A percentile compares a stretch with the other conserved stretches of the same genome.
phyloP scores from a whole-genome alignment of 306 rosid genomes.

The Prunus campanulata region DNA sequence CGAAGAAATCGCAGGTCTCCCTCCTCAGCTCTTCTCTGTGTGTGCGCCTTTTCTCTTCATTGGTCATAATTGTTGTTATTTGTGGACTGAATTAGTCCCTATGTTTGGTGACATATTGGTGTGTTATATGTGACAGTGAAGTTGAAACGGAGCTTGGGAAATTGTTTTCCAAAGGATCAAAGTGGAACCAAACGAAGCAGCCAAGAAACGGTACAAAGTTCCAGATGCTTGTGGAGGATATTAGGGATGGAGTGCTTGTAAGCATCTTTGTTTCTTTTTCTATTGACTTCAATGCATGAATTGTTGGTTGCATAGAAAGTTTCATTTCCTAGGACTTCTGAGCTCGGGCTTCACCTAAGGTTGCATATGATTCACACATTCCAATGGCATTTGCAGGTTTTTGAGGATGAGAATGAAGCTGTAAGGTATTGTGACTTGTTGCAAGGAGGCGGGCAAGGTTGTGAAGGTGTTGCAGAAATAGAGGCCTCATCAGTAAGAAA shows the following conservation, averaged over 20 bases:
- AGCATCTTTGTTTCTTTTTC: slow-evolving; percentile 8
- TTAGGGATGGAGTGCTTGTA: slow-evolving; percentile 96
- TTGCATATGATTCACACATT: neutral
- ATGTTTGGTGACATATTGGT: neutral
- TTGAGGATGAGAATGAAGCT: slow-evolving; percentile 95
- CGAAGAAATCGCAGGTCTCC: slow-evolving; percentile 82
- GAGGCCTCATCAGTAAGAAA: slow-evolving; percentile 89
- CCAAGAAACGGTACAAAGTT: slow-evolving; percentile 66
- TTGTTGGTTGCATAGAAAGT: neutral
- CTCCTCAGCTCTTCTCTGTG: slow-evolving; percentile 2
- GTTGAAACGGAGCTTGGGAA: slow-evolving; percentile 91
- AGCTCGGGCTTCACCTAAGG: neutral
- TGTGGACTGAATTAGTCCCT: neutral
- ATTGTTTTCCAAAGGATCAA: slow-evolving; percentile 80
- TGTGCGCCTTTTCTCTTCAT: neutral
- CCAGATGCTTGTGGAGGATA: slow-evolving; percentile 95
- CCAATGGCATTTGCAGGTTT: slow-evolving; percentile 46
- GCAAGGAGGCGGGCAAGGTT: slow-evolving; percentile 89
- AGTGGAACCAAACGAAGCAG: slow-evolving; percentile 62
- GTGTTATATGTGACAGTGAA: slow-evolving; percentile 53
- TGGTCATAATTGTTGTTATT: neutral
- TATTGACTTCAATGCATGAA: neutral
- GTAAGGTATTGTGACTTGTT: slow-evolving; percentile 82
- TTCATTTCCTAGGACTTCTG: neutral
- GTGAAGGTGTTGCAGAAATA: slow-evolving; percentile 97